Percentiles rank a stretch among this genome's conserved stretches.
Conservation (phyloP, 148 eudicot species). For the Silene conica region DNA sequence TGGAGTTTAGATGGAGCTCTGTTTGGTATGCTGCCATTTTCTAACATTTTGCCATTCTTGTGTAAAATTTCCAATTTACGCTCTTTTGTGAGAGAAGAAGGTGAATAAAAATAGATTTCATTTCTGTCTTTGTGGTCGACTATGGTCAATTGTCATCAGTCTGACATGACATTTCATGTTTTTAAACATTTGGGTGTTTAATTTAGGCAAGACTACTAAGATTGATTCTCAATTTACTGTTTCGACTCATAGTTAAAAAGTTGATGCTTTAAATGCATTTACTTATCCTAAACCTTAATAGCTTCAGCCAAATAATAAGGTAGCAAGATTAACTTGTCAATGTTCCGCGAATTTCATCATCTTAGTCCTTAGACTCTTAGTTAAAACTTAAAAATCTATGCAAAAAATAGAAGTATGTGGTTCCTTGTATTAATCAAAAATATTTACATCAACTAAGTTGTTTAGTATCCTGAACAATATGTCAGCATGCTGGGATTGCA, state of each 20-base stretch:
- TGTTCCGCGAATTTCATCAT: background rate
- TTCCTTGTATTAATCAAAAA: background rate
- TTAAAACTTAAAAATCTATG: background rate
- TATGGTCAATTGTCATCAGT: no score
- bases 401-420: background rate
- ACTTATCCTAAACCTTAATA: background rate
- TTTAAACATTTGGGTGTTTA: no score
- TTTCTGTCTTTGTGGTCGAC: no score
- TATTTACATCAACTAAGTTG: background rate
- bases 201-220: background rate
- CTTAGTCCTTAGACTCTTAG: background rate
- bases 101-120: no score
- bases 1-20: slow-evolving; percentile 93
- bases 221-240: background rate
- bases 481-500: background rate
- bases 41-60: background rate
- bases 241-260: background rate
- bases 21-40: slow-evolving; percentile 51
- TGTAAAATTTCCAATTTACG: background rate
- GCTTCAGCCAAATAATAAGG: background rate
- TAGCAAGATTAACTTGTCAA: background rate
- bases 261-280: slow-evolving; percentile 2
- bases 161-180: no score
- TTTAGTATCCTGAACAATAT: background rate
- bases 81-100: no score